Base-by-base conservation (phyloP, 257 asterid genomes). In the Petunia axillaris region DNA sequence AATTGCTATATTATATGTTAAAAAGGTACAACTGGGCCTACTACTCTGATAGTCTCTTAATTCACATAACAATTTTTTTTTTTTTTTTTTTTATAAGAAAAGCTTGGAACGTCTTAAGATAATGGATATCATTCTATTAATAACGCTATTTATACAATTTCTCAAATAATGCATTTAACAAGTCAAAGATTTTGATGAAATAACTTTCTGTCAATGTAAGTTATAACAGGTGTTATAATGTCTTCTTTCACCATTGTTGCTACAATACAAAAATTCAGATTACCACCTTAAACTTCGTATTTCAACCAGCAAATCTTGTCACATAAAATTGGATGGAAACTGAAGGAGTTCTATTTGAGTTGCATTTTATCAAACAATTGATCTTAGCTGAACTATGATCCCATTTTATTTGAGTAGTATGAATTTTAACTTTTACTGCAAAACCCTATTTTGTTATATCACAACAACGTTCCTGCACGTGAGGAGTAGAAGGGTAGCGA, bases 391-490 rank as follows among this genome's bases (percentile, higher is more conserved):
- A 25, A n/a, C 16, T 73, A 50, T 50, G 62, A 44, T 71, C 60
- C 77, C 60, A 4, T 48, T 70, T 16, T 35, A 2, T 48, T 43
- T 8, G n/a, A 11, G 35, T 11, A 25, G 11, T 35, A 11, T 48
- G 13, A 71, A 71, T 5, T 50, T 1, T 50, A 48, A 48, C 77
- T 71, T 48, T 25, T 48, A 71, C 8, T 48, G 46, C 1, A 3
- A 1, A 5, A 59, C 35, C 13, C 25, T 11, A 16, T 71, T 71
- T 35, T 48, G 8, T 48, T 48, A 48, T 71, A 25, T 71, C 60
- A 71, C 44, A 71, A 71, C 35, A 71, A 71, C 50, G 62, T 36
- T 71, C 77, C 13, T 48, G 77, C 62, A 35, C 62, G 46, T 44
- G 76, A 60, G 35, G 13, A 50, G 52, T 35, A 48, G 77, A 48